Evolutionary conservation across 169 alveolate species (phyloP).

Genomic region (Plasmodium vinckei): DNA sequence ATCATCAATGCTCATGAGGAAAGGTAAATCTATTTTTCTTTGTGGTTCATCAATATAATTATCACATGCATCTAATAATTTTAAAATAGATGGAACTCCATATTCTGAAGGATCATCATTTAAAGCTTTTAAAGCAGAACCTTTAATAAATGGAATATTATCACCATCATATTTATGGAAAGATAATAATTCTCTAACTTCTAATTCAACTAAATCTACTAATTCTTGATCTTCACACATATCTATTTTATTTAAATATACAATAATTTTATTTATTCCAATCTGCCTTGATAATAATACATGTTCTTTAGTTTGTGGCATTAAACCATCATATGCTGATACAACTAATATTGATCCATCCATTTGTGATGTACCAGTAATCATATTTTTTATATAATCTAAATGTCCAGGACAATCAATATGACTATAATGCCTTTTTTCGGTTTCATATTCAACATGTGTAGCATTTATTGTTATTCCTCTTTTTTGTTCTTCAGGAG

Average conservation of each 20-base stretch:
- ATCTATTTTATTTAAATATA: constrained; percentile 94
- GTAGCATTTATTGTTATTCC: constrained; percentile 96
- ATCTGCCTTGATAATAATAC: constrained; percentile 92
- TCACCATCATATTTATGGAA: constrained; percentile 93
- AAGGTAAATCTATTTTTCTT: constrained; percentile 90
- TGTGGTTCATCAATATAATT: constrained; percentile 87
- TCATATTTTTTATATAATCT: constrained; percentile 97
- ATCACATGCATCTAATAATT: constrained; percentile 92
- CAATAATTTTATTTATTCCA: constrained; percentile 93
- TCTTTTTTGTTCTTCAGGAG: constrained; percentile 97
- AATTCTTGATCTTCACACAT: constrained; percentile 93
- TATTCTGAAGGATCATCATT: constrained; percentile 82
- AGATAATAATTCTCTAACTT: constrained; percentile 92
- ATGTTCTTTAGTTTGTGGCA: constrained; percentile 96
- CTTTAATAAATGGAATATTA: constrained; percentile 91
- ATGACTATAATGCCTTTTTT: constrained; percentile 95
- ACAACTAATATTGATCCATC: constrained; percentile 96
- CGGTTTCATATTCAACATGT: constrained; percentile 91
- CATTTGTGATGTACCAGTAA: constrained; percentile 97
- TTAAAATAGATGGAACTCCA: constrained; percentile 84
- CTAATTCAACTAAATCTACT: constrained; percentile 96
- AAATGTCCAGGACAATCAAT: constrained; percentile 99
- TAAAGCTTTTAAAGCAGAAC: constrained; percentile 94
- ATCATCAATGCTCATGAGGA: constrained; percentile 91
- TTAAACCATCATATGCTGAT: constrained; percentile 96